These are phyloP conservation scores for Saccharomycopsis microspora DNA, from an alignment of 805 yeast species.

Conservation along the genomic window DNA sequence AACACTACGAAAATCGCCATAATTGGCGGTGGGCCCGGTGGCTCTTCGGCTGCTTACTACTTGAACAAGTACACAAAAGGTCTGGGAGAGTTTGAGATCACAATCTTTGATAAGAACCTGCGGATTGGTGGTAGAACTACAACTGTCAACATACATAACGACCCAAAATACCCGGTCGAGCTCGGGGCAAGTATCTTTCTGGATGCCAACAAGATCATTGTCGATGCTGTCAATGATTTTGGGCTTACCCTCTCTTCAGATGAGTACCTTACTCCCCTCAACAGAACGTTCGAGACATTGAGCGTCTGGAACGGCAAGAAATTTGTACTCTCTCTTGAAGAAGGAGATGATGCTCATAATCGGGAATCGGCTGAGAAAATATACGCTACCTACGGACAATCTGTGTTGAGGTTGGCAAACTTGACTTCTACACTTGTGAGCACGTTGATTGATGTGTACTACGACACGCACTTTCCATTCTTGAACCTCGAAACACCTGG, in stretches of 20 bases:
- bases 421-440: conserved; percentile 18
- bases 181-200: conserved; percentile 37
- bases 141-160: conserved; percentile 23
- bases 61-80: conserved; percentile 26
- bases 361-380: conserved; percentile 16
- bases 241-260: conserved; percentile 19
- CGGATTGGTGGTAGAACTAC: conserved; percentile 37
- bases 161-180: conserved; percentile 24
- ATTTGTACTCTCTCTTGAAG: conserved; percentile 14
- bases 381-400: conserved; percentile 22
- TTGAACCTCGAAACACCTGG: conserved; percentile 18
- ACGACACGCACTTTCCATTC: conserved; percentile 28
- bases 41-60: conserved; percentile 35
- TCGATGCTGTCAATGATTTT: conserved; percentile 27
- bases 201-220: conserved; percentile 27
- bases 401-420: conserved; percentile 19
- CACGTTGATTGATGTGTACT: conserved; percentile 24
- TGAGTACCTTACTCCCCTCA: conserved; percentile 6
- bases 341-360: not conserved
- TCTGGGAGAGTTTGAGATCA: conserved; percentile 24
- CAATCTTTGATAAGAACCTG: conserved; percentile 29
- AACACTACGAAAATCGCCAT: conserved; percentile 24
- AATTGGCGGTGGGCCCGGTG: conserved; percentile 43
- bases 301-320: conserved; percentile 30
- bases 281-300: not conserved